Percentiles rank a stretch among this genome's conserved stretches.
phyloP scores from a whole-genome alignment of 1,284 basidiomycete genomes.

The Ustilago xerochloae region DNA sequence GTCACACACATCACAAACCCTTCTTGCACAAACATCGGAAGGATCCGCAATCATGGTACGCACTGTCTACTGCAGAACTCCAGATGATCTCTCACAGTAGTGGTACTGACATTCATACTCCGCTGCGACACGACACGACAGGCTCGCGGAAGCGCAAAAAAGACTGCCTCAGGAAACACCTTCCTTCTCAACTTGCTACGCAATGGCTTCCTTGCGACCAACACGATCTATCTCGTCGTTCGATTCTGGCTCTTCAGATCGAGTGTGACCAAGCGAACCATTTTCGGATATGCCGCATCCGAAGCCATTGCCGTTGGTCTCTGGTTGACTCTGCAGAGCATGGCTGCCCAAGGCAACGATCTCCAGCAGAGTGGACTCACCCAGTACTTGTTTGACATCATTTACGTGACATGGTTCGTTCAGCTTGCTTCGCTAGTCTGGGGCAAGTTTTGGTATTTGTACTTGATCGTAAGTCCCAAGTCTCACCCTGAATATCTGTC shows the following conservation, averaged over 20 bases:
- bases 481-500: no score
- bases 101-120: not conserved
- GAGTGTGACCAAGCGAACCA: slow-evolving; percentile 24
- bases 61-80: no score
- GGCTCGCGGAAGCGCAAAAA: slow-evolving; percentile 54
- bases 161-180: slow-evolving; percentile 56
- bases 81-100: not conserved
- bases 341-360: slow-evolving; percentile 66
- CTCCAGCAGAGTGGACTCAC: slow-evolving; percentile 65
- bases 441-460: slow-evolving; percentile 65
- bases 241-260: slow-evolving; percentile 49
- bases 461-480: slow-evolving; percentile 59
- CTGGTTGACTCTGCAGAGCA: slow-evolving; percentile 60
- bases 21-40: not conserved
- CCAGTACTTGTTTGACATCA: slow-evolving; percentile 68
- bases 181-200: slow-evolving; percentile 51
- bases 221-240: slow-evolving; percentile 55
- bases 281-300: slow-evolving; percentile 55
- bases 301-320: slow-evolving; percentile 61
- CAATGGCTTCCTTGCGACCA: slow-evolving; percentile 61
- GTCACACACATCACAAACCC: not conserved
- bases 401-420: slow-evolving; percentile 69
- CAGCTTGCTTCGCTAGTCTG: slow-evolving; percentile 65
- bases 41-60: not conserved
- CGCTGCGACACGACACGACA: not conserved